Percentiles rank a stretch among this genome's conserved stretches.
phyloP scores from a whole-genome alignment of 1,284 basidiomycete species.

The Tilletia caries region DNA sequence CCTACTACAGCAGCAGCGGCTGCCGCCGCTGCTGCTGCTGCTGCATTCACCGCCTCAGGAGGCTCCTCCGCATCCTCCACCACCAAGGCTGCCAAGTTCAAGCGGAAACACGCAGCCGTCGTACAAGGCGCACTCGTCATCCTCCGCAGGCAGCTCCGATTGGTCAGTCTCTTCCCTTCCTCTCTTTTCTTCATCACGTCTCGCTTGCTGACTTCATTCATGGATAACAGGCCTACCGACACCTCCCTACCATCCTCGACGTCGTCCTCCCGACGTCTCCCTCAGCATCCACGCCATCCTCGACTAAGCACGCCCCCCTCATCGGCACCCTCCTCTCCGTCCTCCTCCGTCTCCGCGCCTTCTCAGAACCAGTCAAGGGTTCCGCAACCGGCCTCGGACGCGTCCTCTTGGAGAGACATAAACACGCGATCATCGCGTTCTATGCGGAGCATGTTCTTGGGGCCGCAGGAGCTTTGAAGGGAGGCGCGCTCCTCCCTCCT shows the following conservation, averaged over 20 bases:
- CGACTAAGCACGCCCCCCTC: slow-evolving; percentile 24
- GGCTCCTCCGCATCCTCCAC: background rate
- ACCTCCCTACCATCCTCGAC: slow-evolving; percentile 30
- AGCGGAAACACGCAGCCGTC: background rate
- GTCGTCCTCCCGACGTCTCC: background rate
- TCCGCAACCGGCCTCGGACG: slow-evolving; percentile 29
- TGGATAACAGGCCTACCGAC: slow-evolving; percentile 21
- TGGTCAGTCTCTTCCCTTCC: slow-evolving; percentile 3
- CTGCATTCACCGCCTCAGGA: background rate
- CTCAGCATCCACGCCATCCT: slow-evolving; percentile 15
- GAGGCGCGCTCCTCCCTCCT: slow-evolving; percentile 11
- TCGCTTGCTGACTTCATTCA: too few species aligned
- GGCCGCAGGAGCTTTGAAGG: slow-evolving; percentile 33
- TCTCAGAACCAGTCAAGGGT: slow-evolving; percentile 36
- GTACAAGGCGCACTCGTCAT: background rate
- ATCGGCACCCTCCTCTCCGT: slow-evolving; percentile 39
- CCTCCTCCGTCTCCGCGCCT: slow-evolving; percentile 33
- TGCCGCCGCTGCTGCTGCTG: background rate
- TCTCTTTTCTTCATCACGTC: too few species aligned
- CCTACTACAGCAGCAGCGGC: background rate
- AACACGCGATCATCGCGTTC: slow-evolving; percentile 32
- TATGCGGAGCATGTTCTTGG: slow-evolving; percentile 42
- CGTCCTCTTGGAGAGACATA: slow-evolving; percentile 24
- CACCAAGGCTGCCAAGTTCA: background rate
- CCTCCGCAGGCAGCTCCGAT: background rate